Conservation (phyloP, 345 rosid genomes). For the Hevea brasiliensis region DNA sequence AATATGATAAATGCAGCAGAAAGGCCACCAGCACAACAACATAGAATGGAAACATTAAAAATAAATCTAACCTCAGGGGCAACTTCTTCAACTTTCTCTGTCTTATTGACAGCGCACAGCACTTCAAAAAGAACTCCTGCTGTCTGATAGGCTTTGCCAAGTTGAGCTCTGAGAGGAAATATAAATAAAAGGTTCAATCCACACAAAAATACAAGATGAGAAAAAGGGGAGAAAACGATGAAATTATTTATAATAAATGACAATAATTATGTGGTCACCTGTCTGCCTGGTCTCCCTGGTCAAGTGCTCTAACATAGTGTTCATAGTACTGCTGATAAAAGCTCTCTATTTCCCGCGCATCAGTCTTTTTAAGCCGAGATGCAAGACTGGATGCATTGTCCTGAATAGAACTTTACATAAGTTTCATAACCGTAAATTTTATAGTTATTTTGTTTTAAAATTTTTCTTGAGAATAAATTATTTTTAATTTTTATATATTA, state of each 20-base stretch:
- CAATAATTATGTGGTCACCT: slow-evolving; percentile 46
- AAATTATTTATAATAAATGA: neutral
- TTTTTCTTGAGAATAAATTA: no score
- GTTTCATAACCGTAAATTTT: neutral
- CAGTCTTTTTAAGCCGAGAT: slow-evolving; percentile 88
- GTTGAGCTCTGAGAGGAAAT: slow-evolving; percentile 76
- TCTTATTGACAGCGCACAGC: slow-evolving; percentile 93
- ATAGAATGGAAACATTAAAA: slow-evolving; percentile 5
- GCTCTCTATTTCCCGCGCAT: slow-evolving; percentile 92
- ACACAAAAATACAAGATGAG: neutral
- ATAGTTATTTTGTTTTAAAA: no score
- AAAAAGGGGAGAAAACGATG: neutral
- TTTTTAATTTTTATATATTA: no score
- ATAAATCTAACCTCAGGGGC: slow-evolving; percentile 83
- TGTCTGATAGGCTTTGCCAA: slow-evolving; percentile 96
- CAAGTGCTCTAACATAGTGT: slow-evolving; percentile 85
- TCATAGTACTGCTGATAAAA: slow-evolving; percentile 91
- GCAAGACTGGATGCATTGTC: slow-evolving; percentile 96
- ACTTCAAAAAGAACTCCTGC: slow-evolving; percentile 99
- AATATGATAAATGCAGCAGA: neutral
- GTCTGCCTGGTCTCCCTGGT: slow-evolving; percentile 95
- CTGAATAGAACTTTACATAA: slow-evolving; percentile 36
- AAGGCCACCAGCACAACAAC: slow-evolving; percentile 3
- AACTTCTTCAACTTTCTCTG: slow-evolving; percentile 99
- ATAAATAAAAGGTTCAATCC: slow-evolving; percentile 2